phyloP scores from a whole-genome alignment of 345 rosid genomes.

The Triadica sebifera region DNA sequence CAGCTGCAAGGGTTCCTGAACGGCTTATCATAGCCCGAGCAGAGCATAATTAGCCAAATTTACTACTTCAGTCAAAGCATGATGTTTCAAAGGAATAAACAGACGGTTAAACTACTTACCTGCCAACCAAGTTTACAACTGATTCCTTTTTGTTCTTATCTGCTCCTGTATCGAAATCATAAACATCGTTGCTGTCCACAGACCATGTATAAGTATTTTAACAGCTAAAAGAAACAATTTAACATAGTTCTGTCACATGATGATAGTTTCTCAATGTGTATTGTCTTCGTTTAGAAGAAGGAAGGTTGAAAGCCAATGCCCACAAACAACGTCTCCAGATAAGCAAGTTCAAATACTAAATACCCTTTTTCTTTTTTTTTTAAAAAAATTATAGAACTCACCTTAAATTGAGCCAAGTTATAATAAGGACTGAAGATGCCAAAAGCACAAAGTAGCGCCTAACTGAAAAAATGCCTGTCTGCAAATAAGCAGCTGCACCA shows the following conservation, averaged over 20 bases:
- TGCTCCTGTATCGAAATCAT: constrained; percentile 94
- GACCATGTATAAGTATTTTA: constrained; percentile 25
- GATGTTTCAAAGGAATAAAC: too few relatives aligned
- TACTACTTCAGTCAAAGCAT: too few relatives aligned
- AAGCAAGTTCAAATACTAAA: background rate
- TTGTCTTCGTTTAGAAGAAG: too few relatives aligned
- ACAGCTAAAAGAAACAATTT: constrained; percentile 11
- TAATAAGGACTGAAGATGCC: constrained; percentile 70
- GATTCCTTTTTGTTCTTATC: constrained; percentile 89
- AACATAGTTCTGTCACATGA: constrained; percentile 1
- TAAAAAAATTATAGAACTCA: constrained; percentile 21
- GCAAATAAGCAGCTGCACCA: constrained; percentile 70
- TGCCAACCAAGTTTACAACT: constrained; percentile 74
- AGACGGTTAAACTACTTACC: constrained; percentile 50
- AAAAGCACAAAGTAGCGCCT: constrained; percentile 57
- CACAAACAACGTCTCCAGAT: background rate
- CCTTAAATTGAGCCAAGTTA: constrained; percentile 92
- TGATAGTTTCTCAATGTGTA: too few relatives aligned
- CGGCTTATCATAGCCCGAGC: constrained; percentile 48
- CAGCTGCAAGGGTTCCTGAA: constrained; percentile 55
- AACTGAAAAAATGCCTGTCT: constrained; percentile 56
- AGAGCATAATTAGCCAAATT: constrained; percentile 15
- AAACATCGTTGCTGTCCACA: constrained; percentile 83
- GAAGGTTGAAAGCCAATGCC: background rate
- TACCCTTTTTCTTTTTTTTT: background rate